Percentiles rank a stretch among this genome's conserved stretches.
Evolutionary conservation across 2,329 filamentous ascomycete species (phyloP).

Genomic region (Coleophoma crateriformis): DNA sequence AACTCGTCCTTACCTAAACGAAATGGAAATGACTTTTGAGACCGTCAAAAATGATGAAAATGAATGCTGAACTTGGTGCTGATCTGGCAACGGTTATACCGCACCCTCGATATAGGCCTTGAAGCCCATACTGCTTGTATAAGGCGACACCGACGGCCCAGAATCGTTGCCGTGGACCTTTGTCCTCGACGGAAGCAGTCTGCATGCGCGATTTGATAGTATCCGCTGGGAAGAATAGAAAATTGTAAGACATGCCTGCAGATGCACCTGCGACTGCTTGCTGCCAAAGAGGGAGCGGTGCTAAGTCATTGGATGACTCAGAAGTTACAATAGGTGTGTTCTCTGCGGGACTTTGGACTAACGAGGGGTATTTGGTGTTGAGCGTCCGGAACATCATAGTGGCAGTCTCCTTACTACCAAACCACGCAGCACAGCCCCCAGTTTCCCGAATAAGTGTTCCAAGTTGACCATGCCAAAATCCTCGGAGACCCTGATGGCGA

Average conservation of each 20-base stretch:
- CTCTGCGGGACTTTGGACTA: conserved; percentile 20
- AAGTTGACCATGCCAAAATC: conserved; percentile 93
- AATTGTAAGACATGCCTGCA: conserved; percentile 93
- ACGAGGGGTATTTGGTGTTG: conserved; percentile 38
- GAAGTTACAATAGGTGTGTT: not conserved
- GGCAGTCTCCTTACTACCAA: conserved; percentile 81
- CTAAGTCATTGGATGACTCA: conserved; percentile 22
- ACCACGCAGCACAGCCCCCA: conserved; percentile 92
- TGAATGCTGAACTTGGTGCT: conserved; percentile 94
- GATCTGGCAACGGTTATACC: conserved; percentile 86
- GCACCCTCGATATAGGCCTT: conserved; percentile 87
- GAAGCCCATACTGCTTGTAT: conserved; percentile 79
- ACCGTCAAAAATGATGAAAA: conserved; percentile 92
- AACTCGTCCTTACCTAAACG: conserved; percentile 18
- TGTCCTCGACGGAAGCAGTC: conserved; percentile 59
- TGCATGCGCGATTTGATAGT: conserved; percentile 98
- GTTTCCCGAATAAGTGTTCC: conserved; percentile 93
- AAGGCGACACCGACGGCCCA: conserved; percentile 63
- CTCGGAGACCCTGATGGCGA: conserved; percentile 71
- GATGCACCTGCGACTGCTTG: conserved; percentile 82
- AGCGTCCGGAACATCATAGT: conserved; percentile 62
- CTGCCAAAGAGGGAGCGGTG: conserved; percentile 72
- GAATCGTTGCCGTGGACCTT: conserved; percentile 58
- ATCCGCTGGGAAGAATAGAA: conserved; percentile 93
- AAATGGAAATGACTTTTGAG: conserved; percentile 65